Evolutionary conservation across 2,329 filamentous ascomycete genomes (phyloP), one percentile per base, ranked within the genome.

Genomic region (Pleurostoma richardsiae): DNA sequence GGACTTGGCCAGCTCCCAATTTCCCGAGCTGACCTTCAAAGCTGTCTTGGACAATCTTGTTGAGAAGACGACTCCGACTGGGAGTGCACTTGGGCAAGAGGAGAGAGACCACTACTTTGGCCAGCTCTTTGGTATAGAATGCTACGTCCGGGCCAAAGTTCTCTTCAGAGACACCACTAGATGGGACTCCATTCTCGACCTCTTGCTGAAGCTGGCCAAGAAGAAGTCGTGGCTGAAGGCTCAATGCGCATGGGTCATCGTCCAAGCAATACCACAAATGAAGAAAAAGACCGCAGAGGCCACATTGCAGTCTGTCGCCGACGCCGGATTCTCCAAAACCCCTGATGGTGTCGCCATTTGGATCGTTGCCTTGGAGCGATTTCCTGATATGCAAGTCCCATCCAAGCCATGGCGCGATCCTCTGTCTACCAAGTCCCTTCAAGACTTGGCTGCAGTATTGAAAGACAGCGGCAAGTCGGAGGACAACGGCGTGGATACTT

Each of bases 281-380:
- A 69, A 71, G 36, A 66, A 77, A 55, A 70, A 76, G 47, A 77
- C 81, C 47, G 80, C 80, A 1, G 76, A 84, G 57, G 67, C 73
- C 29, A 82, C 86, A 0, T 70, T 95, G 33, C 69, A 80, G 49
- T 77, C 76, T 38, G 61, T 95, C 6, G 72, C 74, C 26, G 74
- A 80, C 11, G 77, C 80, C 42, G 84, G 86, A 7, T 71, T 95
- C 42, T 81, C 83, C 6, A 86, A 86, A 63, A 92, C 90, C 0
- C 86, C 90, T 0, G 92, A 97, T 62, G 92, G 91, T 5, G 82
- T 96, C 27, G 90, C 89, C 1, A 81, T 96, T 47, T 97, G 91
- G 90, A 73, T 97, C 30, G 79, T 81, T 4, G 79, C 86, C 2
- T 76, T 80, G 51, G 77, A 79, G 44, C 71, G 70, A 26, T 90